Evolutionary conservation across 495 filamentous ascomycete genomes (phyloP).

Genomic region (Aspergillus ostianus): DNA sequence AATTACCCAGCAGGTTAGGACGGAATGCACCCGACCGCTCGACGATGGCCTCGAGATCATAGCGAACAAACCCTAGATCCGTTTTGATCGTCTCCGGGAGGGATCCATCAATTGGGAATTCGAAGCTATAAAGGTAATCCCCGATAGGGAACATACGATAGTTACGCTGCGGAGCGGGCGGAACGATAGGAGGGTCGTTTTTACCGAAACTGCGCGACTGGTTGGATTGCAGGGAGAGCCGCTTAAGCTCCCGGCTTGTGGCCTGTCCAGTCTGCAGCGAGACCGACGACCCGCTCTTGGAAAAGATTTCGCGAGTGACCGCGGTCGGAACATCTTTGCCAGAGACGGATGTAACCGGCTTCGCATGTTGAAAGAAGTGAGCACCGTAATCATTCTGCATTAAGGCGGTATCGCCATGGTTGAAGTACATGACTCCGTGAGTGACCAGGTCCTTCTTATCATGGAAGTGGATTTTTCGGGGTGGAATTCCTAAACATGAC

Average conservation of each 20-base stretch:
- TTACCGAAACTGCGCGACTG: constrained; percentile 84
- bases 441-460: constrained; percentile 65
- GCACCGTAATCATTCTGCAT: constrained; percentile 62
- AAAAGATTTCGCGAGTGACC: constrained; percentile 42
- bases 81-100: constrained; percentile 90
- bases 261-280: constrained; percentile 33
- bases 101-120: constrained; percentile 88
- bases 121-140: constrained; percentile 92
- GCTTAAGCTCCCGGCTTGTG: constrained; percentile 51
- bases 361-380: constrained; percentile 44
- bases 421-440: constrained; percentile 48
- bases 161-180: constrained; percentile 75
- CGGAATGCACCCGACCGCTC: constrained; percentile 92
- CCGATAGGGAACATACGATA: constrained; percentile 88
- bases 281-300: constrained; percentile 38
- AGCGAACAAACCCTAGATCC: constrained; percentile 83
- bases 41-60: constrained; percentile 83
- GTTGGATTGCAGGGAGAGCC: constrained; percentile 74
- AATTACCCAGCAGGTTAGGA: constrained; percentile 78
- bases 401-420: constrained; percentile 57
- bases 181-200: constrained; percentile 62
- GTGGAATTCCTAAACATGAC: constrained; percentile 69
- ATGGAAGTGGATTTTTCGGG: constrained; percentile 76
- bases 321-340: constrained; percentile 46
- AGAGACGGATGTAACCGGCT: constrained; percentile 41